Evolutionary conservation across 768 basidiomycete species (phyloP).

Genomic region (Boletus tylopilopsis): DNA sequence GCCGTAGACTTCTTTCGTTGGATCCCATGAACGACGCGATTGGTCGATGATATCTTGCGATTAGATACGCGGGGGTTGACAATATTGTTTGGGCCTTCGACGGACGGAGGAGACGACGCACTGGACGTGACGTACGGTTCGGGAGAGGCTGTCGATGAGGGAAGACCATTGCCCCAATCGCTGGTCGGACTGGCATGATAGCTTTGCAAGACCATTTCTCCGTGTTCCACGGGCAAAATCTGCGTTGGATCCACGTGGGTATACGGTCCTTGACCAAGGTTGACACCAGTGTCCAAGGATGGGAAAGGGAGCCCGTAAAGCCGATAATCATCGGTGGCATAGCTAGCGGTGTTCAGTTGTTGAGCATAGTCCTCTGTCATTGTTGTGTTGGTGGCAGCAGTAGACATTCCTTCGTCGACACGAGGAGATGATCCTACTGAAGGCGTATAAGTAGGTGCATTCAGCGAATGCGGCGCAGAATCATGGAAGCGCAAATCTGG

Average conservation of each 20-base stretch:
- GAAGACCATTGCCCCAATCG: constrained; percentile 73
- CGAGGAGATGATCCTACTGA: constrained; percentile 30
- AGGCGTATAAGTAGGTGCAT: constrained; percentile 34
- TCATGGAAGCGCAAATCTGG: constrained; percentile 32
- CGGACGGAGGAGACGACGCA: constrained; percentile 71
- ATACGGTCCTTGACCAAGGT: constrained; percentile 47
- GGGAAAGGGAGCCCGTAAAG: constrained; percentile 66
- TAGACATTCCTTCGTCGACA: constrained; percentile 52
- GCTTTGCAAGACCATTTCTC: constrained; percentile 40
- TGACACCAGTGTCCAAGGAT: constrained; percentile 41
- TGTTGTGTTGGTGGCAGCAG: constrained; percentile 58
- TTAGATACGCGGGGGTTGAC: constrained; percentile 29
- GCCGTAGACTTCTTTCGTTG: constrained; percentile 49
- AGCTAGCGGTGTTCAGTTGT: constrained; percentile 47
- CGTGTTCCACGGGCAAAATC: constrained; percentile 52
- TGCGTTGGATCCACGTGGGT: constrained; percentile 94
- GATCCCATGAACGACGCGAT: constrained; percentile 54
- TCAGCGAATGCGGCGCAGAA: constrained; percentile 29
- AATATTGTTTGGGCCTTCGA: constrained; percentile 42
- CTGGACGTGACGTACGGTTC: constrained; percentile 67
- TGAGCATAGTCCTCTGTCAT: constrained; percentile 74
- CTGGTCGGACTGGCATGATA: constrained; percentile 79
- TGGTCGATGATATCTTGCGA: constrained; percentile 66
- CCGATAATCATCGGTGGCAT: constrained; percentile 53
- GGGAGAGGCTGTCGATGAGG: constrained; percentile 72